Evolutionary conservation across 2,329 filamentous ascomycete species (phyloP).

Genomic region (Exophiala sideris): DNA sequence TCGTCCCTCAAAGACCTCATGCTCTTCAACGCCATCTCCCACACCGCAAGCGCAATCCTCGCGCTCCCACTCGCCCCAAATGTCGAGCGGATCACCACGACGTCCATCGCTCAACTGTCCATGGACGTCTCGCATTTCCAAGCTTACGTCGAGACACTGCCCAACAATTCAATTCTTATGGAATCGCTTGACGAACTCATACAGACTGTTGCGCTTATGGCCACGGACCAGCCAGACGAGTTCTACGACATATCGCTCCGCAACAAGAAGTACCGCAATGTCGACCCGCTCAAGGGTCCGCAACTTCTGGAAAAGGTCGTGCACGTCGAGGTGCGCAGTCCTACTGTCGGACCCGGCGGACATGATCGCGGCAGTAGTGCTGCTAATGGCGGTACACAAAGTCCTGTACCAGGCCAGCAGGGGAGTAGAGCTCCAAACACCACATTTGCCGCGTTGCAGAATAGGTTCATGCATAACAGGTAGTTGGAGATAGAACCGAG

Average conservation of each 20-base stretch:
- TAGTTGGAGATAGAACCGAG: not conserved
- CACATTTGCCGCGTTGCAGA: conserved; percentile 27
- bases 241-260: conserved; percentile 89
- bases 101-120: conserved; percentile 75
- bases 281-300: conserved; percentile 86
- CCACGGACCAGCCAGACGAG: conserved; percentile 86
- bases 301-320: conserved; percentile 77
- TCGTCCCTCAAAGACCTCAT: conserved; percentile 96
- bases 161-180: conserved; percentile 77
- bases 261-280: conserved; percentile 90
- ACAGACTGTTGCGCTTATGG: conserved; percentile 86
- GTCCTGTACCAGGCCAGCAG: conserved; percentile 26
- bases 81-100: conserved; percentile 81
- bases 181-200: conserved; percentile 90
- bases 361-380: conserved; percentile 9
- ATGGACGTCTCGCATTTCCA: conserved; percentile 81
- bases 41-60: conserved; percentile 76
- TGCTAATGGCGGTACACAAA: conserved; percentile 37
- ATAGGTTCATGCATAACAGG: conserved; percentile 27
- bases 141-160: conserved; percentile 77
- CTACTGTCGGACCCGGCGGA: not conserved
- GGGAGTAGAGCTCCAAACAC: conserved; percentile 35
- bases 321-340: conserved; percentile 15
- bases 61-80: conserved; percentile 72
- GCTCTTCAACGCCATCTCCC: conserved; percentile 92